These are phyloP conservation scores for Termitomyces sp. DNA, from an alignment of 768 basidiomycete species.

Conservation along the genomic window DNA sequence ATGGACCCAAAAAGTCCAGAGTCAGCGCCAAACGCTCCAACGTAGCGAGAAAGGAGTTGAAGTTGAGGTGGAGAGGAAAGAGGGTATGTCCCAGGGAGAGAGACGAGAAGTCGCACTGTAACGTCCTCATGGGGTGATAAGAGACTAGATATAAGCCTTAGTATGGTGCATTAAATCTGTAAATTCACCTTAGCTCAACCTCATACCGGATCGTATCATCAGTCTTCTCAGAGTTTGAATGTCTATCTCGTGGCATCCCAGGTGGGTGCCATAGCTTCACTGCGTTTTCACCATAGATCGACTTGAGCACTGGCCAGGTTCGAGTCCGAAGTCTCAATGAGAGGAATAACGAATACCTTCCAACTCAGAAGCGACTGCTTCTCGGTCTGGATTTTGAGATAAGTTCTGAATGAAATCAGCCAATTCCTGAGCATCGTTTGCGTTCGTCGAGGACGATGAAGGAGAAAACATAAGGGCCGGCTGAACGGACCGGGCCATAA, in stretches of 20 bases:
- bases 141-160: constrained; percentile 36
- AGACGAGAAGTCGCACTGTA: constrained; percentile 50
- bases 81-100: constrained; percentile 60
- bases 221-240: constrained; percentile 7
- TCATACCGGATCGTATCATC: constrained; percentile 56
- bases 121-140: constrained; percentile 47
- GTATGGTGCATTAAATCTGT: constrained; percentile 3
- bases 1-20: constrained; percentile 69
- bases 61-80: constrained; percentile 66
- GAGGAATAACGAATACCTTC: constrained; percentile 28
- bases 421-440: constrained; percentile 23
- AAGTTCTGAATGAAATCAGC: constrained; percentile 28
- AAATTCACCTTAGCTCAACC: constrained; percentile 54
- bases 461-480: constrained; percentile 12
- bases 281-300: constrained; percentile 72
- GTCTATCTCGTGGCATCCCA: constrained; percentile 13
- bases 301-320: constrained; percentile 54
- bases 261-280: constrained; percentile 53
- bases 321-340: neutral
- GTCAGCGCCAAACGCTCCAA: constrained; percentile 75
- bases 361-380: constrained; percentile 40
- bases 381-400: constrained; percentile 28
- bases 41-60: constrained; percentile 79
- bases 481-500: neutral
- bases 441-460: constrained; percentile 16